phyloP scores from a whole-genome alignment of 129 eudicot genomes.

The Smallanthus sonchifolius region DNA sequence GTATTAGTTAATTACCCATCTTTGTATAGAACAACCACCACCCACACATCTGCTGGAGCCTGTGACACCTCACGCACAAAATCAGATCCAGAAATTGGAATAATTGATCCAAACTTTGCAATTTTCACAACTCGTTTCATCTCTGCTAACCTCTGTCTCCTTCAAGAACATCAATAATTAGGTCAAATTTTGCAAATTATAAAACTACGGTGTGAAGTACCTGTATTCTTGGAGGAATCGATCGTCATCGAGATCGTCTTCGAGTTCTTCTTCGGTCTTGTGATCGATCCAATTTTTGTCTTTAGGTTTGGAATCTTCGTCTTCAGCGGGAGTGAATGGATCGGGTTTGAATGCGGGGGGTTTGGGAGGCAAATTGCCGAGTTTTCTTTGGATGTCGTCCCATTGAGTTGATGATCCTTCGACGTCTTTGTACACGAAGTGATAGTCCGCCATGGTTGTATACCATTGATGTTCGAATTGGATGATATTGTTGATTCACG shows the following conservation, averaged over 20 bases:
- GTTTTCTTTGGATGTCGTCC: constrained; percentile 86
- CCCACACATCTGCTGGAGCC: constrained; percentile 17
- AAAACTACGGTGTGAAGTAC: too few relatives aligned
- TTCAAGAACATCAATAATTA: constrained; percentile 16
- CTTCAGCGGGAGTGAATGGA: constrained; percentile 76
- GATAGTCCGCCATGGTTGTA: constrained; percentile 64
- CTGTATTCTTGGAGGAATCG: constrained; percentile 84
- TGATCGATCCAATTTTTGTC: constrained; percentile 70
- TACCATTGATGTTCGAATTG: neutral
- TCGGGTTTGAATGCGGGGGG: constrained; percentile 77
- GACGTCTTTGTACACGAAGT: constrained; percentile 78
- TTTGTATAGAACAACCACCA: constrained; percentile 10
- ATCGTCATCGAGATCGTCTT: constrained; percentile 81
- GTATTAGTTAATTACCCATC: constrained; percentile 7
- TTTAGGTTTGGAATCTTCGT: constrained; percentile 62
- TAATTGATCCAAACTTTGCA: constrained; percentile 76
- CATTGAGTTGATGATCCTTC: constrained; percentile 90
- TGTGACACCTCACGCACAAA: constrained; percentile 60
- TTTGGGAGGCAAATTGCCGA: constrained; percentile 80
- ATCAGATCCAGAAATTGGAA: constrained; percentile 76
- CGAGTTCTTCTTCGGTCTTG: constrained; percentile 87
- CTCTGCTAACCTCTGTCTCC: constrained; percentile 85
- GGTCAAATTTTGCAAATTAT: neutral
- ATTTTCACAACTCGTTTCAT: constrained; percentile 68
- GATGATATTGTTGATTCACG: too few relatives aligned